A percentile compares a stretch with the other conserved stretches of the same genome.
phyloP scores from a whole-genome alignment of 371 early-diverging fungal species.

The Mortierella sp. region DNA sequence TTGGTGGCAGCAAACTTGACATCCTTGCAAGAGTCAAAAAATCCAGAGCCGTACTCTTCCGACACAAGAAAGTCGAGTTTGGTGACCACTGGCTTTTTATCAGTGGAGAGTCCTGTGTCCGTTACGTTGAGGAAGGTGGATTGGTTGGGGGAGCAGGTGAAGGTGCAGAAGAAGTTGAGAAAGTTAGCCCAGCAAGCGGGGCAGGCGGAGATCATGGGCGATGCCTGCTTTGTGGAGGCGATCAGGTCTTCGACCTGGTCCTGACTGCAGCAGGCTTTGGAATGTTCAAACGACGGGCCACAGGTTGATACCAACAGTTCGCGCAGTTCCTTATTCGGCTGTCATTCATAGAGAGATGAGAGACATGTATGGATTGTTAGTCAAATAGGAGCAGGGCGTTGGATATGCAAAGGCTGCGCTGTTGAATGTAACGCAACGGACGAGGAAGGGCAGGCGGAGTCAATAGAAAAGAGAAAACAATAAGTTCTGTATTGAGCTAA shows the following conservation, averaged over 20 bases:
- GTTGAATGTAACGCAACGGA: not conserved
- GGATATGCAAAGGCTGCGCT: not conserved
- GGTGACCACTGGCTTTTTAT: conserved; percentile 62
- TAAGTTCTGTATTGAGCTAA: not conserved
- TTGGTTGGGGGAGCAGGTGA: conserved; percentile 82
- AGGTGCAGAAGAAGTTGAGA: conserved; percentile 78
- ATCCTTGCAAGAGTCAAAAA: conserved; percentile 83
- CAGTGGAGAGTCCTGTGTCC: conserved; percentile 39
- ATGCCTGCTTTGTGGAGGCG: conserved; percentile 68
- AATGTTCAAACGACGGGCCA: conserved; percentile 67
- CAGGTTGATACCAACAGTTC: conserved; percentile 69
- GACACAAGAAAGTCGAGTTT: conserved; percentile 74
- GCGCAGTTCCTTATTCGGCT: conserved; percentile 66
- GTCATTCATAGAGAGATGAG: not conserved
- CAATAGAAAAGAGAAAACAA: not conserved
- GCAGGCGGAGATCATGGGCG: conserved; percentile 74
- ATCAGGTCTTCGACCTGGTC: conserved; percentile 69
- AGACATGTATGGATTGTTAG: not conserved
- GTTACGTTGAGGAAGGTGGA: conserved; percentile 82
- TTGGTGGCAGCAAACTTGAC: conserved; percentile 81
- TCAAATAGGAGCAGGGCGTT: not conserved
- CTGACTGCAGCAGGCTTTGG: conserved; percentile 75
- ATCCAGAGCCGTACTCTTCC: conserved; percentile 70
- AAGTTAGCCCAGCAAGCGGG: conserved; percentile 88
- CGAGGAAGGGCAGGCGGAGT: not conserved